Percentiles rank a stretch among this genome's conserved stretches.
Evolutionary conservation across 164 flowering plant genomes (phyloP).

Genomic region (Tetracentron sinense): DNA sequence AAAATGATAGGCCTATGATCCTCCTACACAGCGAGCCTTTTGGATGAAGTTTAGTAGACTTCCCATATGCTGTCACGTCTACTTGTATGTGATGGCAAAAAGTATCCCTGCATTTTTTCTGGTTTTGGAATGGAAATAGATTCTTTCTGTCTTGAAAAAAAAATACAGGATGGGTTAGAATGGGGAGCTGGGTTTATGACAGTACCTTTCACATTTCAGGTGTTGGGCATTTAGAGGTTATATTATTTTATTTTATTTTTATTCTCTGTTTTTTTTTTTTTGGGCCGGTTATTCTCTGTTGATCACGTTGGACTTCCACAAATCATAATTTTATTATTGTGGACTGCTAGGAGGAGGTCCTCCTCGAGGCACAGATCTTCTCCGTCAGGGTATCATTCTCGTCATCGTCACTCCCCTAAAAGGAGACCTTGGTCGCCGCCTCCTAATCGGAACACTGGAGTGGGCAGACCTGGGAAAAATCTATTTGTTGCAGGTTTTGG

Average conservation of each 20-base stretch:
- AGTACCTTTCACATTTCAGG: background rate
- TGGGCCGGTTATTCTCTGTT: too few relatives aligned
- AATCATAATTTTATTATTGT: background rate
- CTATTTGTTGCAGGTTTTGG: constrained; percentile 44
- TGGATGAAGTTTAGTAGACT: too few relatives aligned
- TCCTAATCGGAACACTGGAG: constrained; percentile 34
- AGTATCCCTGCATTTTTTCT: too few relatives aligned
- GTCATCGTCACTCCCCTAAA: constrained; percentile 27
- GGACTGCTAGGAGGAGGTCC: constrained; percentile 21
- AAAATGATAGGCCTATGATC: too few relatives aligned
- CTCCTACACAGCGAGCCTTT: too few relatives aligned
- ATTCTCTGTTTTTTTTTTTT: background rate
- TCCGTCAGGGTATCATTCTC: constrained; percentile 22
- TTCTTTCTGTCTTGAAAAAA: background rate
- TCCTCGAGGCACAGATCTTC: constrained; percentile 36
- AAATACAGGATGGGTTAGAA: background rate
- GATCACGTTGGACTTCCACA: background rate
- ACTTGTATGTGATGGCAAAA: background rate
- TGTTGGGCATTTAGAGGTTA: background rate
- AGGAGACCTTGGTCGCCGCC: constrained; percentile 41
- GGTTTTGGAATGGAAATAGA: background rate
- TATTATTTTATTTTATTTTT: background rate
- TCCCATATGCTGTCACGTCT: background rate
- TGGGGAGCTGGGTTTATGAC: background rate
- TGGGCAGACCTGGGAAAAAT: constrained; percentile 38